A percentile compares a stretch with the other conserved stretches of the same genome.
These are phyloP conservation scores for Andrographis paniculata DNA, from an alignment of 305 asterid genomes.

Conservation along the genomic window DNA sequence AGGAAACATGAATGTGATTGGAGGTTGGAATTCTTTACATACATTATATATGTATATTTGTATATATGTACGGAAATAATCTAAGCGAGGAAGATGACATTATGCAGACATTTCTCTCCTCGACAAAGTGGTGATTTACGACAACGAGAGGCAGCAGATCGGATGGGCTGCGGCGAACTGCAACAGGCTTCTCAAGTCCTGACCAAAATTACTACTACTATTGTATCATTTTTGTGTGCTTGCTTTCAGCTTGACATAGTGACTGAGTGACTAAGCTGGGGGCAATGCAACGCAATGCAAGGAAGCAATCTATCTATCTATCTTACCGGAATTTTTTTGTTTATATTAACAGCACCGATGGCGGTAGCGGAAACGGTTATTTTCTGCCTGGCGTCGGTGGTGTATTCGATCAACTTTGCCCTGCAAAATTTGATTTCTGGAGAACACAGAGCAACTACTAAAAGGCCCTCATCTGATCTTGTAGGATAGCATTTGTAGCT, in stretches of 20 bases:
- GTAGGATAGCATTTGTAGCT: no score
- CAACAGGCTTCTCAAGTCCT: constrained; percentile 15
- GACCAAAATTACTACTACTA: background rate
- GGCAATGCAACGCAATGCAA: no score
- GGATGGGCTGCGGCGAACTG: constrained; percentile 47
- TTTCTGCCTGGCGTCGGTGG: constrained; percentile 20
- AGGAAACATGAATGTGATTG: constrained; percentile 46
- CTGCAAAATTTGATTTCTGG: constrained; percentile 21
- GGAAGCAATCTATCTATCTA: no score
- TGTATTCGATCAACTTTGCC: constrained; percentile 19
- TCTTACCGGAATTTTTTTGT: constrained; percentile 38
- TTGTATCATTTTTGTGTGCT: constrained; percentile 12
- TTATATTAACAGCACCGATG: constrained; percentile 47
- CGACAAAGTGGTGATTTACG: constrained; percentile 80
- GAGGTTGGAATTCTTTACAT: constrained; percentile 40
- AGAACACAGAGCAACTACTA: constrained; percentile 10
- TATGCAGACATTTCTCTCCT: constrained; percentile 62
- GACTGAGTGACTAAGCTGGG: constrained; percentile 26
- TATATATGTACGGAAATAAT: no score
- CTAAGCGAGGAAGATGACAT: no score
- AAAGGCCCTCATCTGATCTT: constrained; percentile 3
- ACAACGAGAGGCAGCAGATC: constrained; percentile 54
- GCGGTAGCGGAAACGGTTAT: constrained; percentile 17
- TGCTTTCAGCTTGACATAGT: constrained; percentile 30
- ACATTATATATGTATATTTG: no score